phyloP scores from a whole-genome alignment of 768 basidiomycete species.

The Amanita jacksonii region DNA sequence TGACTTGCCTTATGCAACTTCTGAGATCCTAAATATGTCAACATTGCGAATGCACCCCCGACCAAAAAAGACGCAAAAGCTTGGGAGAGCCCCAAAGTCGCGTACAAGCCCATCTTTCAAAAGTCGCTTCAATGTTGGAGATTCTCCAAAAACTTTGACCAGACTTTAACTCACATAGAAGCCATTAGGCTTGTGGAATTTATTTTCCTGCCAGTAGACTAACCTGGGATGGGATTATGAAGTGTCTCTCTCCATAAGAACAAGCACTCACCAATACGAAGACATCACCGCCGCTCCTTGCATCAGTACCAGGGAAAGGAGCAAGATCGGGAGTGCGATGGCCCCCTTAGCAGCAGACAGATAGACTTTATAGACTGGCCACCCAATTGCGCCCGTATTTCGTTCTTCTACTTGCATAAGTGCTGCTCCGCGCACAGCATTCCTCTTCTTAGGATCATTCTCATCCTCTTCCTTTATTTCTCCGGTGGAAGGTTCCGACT shows the following conservation, averaged over 20 bases:
- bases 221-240: constrained; percentile 36
- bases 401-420: constrained; percentile 84
- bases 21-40: constrained; percentile 75
- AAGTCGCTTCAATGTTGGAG: neutral
- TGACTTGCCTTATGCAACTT: constrained; percentile 45
- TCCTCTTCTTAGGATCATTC: constrained; percentile 24
- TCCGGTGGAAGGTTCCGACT: too few relatives aligned
- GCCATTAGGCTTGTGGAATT: constrained; percentile 48
- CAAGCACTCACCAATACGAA: constrained; percentile 54
- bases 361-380: constrained; percentile 50
- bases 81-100: constrained; percentile 59
- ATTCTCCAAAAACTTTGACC: neutral
- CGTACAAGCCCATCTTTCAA: constrained; percentile 73
- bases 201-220: constrained; percentile 74
- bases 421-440: constrained; percentile 30
- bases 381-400: constrained; percentile 61
- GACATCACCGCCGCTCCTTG: constrained; percentile 67
- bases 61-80: constrained; percentile 60
- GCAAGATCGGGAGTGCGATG: constrained; percentile 54
- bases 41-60: constrained; percentile 51
- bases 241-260: neutral
- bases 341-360: constrained; percentile 58
- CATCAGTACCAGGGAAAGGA: constrained; percentile 50
- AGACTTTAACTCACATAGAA: constrained; percentile 54
- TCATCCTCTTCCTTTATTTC: constrained; percentile 22